phyloP scores from a whole-genome alignment of 2,329 filamentous ascomycete species.

The Sclerotinia trifoliorum region DNA sequence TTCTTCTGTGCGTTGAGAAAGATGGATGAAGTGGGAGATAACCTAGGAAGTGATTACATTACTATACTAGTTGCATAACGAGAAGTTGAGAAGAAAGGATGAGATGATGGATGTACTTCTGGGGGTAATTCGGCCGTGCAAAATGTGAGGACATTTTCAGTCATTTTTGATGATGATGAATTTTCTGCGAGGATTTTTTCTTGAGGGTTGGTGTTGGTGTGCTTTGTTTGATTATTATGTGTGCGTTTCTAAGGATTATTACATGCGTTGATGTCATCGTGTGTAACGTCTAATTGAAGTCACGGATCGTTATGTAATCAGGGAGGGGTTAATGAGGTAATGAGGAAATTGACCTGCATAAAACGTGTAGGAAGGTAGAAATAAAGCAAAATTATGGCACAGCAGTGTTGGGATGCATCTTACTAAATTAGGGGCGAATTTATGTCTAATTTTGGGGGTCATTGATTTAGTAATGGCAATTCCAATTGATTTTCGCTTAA shows the following conservation, averaged over 20 bases:
- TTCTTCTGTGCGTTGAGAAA: background rate
- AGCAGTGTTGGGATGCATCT: background rate
- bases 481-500: background rate
- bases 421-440: background rate
- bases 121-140: background rate
- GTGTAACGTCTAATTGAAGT: background rate
- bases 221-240: background rate
- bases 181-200: background rate
- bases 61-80: too few relatives aligned
- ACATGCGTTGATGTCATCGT: background rate
- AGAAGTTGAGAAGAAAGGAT: background rate
- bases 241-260: background rate
- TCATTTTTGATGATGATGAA: background rate
- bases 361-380: background rate
- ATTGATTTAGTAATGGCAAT: background rate
- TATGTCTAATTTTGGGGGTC: background rate
- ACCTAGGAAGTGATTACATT: background rate
- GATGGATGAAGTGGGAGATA: background rate
- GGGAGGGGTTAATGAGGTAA: background rate
- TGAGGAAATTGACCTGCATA: background rate
- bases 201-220: background rate
- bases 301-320: slow-evolving; percentile 12
- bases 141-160: background rate
- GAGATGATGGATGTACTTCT: background rate
- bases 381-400: background rate